phyloP scores from a whole-genome alignment of 2,329 filamentous ascomycete species.

The Ceratocystis albifundus region DNA sequence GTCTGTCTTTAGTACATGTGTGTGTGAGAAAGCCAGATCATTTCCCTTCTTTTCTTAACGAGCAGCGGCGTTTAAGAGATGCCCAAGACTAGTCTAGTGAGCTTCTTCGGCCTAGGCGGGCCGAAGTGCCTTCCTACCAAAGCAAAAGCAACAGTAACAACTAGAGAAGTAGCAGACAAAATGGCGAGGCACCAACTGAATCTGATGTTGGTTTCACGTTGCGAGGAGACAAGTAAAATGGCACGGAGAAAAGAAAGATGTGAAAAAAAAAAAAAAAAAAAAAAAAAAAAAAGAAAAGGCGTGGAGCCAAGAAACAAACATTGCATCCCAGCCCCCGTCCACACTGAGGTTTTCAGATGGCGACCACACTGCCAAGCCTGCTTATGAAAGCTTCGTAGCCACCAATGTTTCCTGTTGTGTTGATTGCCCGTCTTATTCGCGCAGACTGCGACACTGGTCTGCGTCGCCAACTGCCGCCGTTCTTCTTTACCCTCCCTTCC shows the following conservation, averaged over 20 bases:
- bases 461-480: not conserved
- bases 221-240: not conserved
- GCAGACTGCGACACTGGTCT: too few species aligned
- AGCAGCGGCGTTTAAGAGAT: not conserved
- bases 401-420: not conserved
- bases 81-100: not conserved
- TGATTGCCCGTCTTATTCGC: not conserved
- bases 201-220: conserved; percentile 5
- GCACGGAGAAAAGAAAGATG: too few species aligned
- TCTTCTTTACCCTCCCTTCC: not conserved
- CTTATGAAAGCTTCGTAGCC: not conserved
- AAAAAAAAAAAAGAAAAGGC: too few species aligned
- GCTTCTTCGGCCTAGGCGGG: not conserved
- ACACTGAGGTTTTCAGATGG: not conserved
- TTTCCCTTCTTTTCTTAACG: not conserved
- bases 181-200: not conserved
- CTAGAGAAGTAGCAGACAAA: not conserved
- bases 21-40: not conserved
- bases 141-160: not conserved
- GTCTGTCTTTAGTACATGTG: not conserved
- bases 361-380: not conserved
- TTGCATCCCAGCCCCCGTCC: not conserved
- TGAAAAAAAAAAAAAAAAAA: too few species aligned
- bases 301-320: not conserved
- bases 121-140: not conserved